phyloP scores from a whole-genome alignment of 2,329 filamentous ascomycete genomes.

The Penicillium palitans region DNA sequence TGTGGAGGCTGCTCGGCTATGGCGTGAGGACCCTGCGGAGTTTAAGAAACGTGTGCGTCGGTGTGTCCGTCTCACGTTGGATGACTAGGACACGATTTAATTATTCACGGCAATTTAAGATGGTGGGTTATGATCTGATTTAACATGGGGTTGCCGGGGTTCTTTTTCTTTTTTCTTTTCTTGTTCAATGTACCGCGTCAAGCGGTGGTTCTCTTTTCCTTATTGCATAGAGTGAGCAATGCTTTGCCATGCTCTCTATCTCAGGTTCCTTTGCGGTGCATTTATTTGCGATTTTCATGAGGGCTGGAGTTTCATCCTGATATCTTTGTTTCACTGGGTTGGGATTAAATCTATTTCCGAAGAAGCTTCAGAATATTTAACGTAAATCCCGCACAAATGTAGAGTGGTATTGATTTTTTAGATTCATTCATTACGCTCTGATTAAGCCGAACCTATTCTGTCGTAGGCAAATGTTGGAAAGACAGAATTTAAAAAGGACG shows the following conservation, averaged over 20 bases:
- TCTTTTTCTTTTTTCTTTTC: neutral
- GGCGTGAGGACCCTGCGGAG: slow-evolving; percentile 75
- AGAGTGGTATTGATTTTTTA: neutral
- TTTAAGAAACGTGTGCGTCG: slow-evolving; percentile 77
- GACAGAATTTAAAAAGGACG: neutral
- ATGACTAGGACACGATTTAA: slow-evolving; percentile 50
- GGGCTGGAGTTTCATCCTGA: slow-evolving; percentile 7
- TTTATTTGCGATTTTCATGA: slow-evolving; percentile 10
- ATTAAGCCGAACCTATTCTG: neutral
- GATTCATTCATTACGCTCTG: neutral
- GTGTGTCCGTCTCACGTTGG: slow-evolving; percentile 78
- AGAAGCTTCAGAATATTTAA: neutral
- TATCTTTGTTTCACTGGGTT: neutral
- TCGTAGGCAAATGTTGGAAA: neutral
- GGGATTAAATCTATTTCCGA: neutral
- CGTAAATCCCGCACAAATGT: neutral
- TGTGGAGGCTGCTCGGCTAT: slow-evolving; percentile 84
- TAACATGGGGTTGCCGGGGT: slow-evolving; percentile 15
- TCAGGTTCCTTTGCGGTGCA: slow-evolving; percentile 5
- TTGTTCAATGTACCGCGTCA: neutral
- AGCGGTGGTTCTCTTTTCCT: slow-evolving; percentile 1
- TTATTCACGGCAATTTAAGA: slow-evolving; percentile 1
- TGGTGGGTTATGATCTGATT: slow-evolving; percentile 15
- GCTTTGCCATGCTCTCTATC: slow-evolving; percentile 5
- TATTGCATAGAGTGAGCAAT: slow-evolving; percentile 18